Evolutionary conservation across 2,329 filamentous ascomycete genomes (phyloP), one percentile per base, ranked within the genome.

Genomic region (Alternaria solani): DNA sequence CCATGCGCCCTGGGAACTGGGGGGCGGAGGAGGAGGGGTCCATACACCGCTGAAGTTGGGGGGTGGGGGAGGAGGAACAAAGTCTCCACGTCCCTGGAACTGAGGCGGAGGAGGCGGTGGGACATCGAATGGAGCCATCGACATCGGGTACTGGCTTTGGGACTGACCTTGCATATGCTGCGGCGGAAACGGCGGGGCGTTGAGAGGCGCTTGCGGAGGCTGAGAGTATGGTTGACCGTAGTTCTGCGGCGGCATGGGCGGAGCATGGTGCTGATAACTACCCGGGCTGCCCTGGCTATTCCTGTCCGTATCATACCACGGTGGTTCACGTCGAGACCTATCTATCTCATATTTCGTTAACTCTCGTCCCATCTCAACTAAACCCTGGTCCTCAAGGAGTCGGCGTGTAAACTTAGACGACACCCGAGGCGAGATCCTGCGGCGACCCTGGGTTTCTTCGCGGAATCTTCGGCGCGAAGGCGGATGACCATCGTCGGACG

Each of bases 1-100:
- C 55, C 63, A 74, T 23, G 59, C 56, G n/a, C 68, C 70, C 9
- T 61, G 69, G 43, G 63, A 71, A 46, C 68, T 70, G 23, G 67
- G 66, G 4, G 71, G 69, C 26, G 64, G 67, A 5, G 64, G 61
- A 23, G 66, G 65, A 36, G 12, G 32, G 42, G 67, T 62, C 55
- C 63, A 74, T 20, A 59, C 56, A 9, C 68, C 69, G 12, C 59
- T 70, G 43, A 65, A 71, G 42, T 69, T 70, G 23, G 67, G 65
- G 7, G 71, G 69, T 20, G 68, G 70, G 12, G 72, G 71, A 14
- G 72, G 71, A 7, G 68, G 70, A 2, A 69, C 47, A n/a, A 62
- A 62, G 14, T 58, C 63, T 38, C 48, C 58, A 8, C 58, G 53
- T 49, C 61, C 64, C 28, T 67, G 70, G 39, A 67, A 68, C 11